Conservation (phyloP, 2,329 filamentous ascomycete species). For the Chalaropsis thielavioides region DNA sequence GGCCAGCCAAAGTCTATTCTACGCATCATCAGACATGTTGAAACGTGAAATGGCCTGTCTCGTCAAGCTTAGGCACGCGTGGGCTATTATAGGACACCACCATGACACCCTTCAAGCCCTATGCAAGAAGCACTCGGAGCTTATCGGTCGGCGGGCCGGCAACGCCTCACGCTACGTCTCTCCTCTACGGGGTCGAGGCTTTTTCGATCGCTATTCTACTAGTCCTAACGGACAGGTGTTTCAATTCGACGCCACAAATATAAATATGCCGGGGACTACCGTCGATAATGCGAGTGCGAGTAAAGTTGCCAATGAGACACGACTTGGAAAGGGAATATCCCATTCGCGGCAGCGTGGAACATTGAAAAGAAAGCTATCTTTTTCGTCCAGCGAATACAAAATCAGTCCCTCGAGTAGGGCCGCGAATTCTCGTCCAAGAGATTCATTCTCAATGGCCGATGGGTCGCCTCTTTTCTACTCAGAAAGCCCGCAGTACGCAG, state of each 20-base stretch:
- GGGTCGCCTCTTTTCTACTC: background rate
- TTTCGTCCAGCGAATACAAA: background rate
- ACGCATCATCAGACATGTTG: slow-evolving; percentile 51
- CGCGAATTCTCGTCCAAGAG: background rate
- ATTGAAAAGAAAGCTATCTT: background rate
- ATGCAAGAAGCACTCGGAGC: slow-evolving; percentile 62
- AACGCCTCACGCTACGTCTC: background rate
- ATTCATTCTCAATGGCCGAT: background rate
- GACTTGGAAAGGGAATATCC: background rate
- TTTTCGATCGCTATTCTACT: slow-evolving; percentile 60
- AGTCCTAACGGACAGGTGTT: slow-evolving; percentile 45
- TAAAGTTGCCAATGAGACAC: background rate
- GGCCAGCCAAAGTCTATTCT: slow-evolving; percentile 47
- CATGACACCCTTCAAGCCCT: slow-evolving; percentile 64
- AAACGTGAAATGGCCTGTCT: slow-evolving; percentile 68
- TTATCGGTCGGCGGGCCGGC: slow-evolving; percentile 36
- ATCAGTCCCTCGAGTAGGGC: background rate
- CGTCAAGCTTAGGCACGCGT: slow-evolving; percentile 55
- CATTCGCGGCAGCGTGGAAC: background rate
- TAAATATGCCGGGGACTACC: slow-evolving; percentile 53
- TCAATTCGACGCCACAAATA: slow-evolving; percentile 58
- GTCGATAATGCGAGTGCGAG: slow-evolving; percentile 35
- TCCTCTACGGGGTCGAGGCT: slow-evolving; percentile 35
- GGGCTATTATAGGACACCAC: slow-evolving; percentile 69
- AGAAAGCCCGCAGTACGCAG: background rate